phyloP scores from a whole-genome alignment of 371 early-diverging fungal genomes.

The Rhizopus microsporus region DNA sequence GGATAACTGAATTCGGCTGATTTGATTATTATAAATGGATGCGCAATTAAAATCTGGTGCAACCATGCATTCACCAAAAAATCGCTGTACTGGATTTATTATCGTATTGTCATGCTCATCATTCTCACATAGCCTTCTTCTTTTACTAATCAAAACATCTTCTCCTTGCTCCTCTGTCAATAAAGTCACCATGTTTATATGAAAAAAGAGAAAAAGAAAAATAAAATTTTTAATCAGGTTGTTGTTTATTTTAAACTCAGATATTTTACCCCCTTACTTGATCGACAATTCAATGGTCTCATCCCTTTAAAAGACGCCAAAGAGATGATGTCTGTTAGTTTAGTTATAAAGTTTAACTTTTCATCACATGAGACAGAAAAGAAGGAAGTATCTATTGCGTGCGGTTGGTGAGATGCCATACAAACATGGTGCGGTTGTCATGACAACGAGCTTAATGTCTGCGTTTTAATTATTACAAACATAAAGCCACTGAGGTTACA shows the following conservation, averaged over 20 bases:
- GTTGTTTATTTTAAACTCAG: too few species aligned
- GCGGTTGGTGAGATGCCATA: too few species aligned
- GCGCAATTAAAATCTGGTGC: conserved; percentile 31
- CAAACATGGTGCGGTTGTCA: too few species aligned
- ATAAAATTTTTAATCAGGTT: too few species aligned
- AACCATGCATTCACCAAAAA: conserved; percentile 16
- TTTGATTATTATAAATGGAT: conserved; percentile 19
- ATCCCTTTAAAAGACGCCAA: too few species aligned
- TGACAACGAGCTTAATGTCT: not conserved
- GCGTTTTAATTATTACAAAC: not conserved
- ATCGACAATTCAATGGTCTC: too few species aligned
- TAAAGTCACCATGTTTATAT: conserved; percentile 12
- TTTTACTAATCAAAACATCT: conserved; percentile 9
- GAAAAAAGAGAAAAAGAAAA: not conserved
- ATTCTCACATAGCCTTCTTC: not conserved
- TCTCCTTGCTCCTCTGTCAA: conserved; percentile 14
- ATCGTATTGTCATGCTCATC: not conserved
- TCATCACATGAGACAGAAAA: too few species aligned
- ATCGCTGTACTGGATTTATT: conserved; percentile 20
- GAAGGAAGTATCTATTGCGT: too few species aligned
- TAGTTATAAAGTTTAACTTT: too few species aligned
- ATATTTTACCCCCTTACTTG: too few species aligned
- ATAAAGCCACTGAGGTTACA: not conserved
- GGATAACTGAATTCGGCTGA: conserved; percentile 27
- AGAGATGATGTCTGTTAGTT: too few species aligned